A percentile compares a stretch with the other conserved stretches of the same genome.
phyloP scores from a whole-genome alignment of 495 filamentous ascomycete species.

The Podospora pseudopauciseta region DNA sequence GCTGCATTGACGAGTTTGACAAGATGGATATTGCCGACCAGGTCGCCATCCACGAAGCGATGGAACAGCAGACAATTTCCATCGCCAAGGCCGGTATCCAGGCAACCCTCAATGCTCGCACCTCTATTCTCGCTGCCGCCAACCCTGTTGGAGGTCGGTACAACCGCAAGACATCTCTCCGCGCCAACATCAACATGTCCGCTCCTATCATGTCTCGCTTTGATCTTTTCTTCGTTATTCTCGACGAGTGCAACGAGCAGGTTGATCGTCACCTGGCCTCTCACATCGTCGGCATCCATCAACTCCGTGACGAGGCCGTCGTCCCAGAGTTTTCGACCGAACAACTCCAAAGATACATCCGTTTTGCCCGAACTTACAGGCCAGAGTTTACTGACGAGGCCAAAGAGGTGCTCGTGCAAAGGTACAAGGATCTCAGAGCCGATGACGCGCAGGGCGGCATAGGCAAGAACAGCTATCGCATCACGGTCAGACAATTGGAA shows the following conservation, averaged over 20 bases:
- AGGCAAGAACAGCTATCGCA: slow-evolving; percentile 89
- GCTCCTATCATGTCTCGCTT: slow-evolving; percentile 99
- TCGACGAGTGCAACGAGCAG: slow-evolving; percentile 92
- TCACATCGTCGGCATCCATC: slow-evolving; percentile 94
- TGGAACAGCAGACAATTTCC: slow-evolving; percentile 99
- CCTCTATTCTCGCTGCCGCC: slow-evolving; percentile 90
- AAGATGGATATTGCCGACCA: slow-evolving; percentile 99
- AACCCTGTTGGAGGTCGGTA: slow-evolving; percentile 96
- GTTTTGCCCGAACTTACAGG: slow-evolving; percentile 90
- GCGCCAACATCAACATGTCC: slow-evolving; percentile 96
- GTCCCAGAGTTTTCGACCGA: slow-evolving; percentile 92
- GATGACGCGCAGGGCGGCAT: slow-evolving; percentile 94
- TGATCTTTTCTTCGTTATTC: slow-evolving; percentile 97
- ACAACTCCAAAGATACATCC: slow-evolving; percentile 95
- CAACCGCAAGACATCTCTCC: slow-evolving; percentile 89
- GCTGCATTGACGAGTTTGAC: slow-evolving; percentile 98
- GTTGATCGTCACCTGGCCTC: slow-evolving; percentile 87
- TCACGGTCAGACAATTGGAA: slow-evolving; percentile 94
- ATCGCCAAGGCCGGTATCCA: slow-evolving; percentile 99
- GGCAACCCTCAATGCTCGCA: slow-evolving; percentile 92
- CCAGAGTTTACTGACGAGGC: slow-evolving; percentile 89
- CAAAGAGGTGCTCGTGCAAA: slow-evolving; percentile 76
- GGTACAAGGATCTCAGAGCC: slow-evolving; percentile 92
- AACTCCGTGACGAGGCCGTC: slow-evolving; percentile 84
- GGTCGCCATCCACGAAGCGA: slow-evolving; percentile 99